Base-by-base conservation (phyloP, 306 rosid genomes). In the Alnus glutinosa region DNA sequence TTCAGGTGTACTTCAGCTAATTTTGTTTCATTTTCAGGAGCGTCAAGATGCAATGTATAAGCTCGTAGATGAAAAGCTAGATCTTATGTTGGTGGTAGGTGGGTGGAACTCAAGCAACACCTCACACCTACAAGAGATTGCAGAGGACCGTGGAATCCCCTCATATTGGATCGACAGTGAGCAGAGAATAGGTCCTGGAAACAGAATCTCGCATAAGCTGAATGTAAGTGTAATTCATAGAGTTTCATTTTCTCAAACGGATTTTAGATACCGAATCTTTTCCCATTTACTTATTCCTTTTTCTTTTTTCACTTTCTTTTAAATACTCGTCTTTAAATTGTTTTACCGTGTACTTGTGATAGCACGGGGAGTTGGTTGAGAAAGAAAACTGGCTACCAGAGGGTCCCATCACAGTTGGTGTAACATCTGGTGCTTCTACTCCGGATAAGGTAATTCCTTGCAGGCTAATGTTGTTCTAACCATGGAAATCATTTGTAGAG, bases 41-140 rank as follows among this genome's bases (percentile, higher is more conserved):
- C 88, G 99, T 55, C 99, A 95, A 90, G 98, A 95, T 86, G 99
- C 99, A n/a, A 95, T 95, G 94, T 93, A 87, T 87, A 91, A 95
- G 95, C 88, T 95, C 42, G 99, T 95, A 68, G 97, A 91, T 83
- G 70, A 89, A 74, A 84, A 90, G 55, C 3, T 95, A 79, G 99
- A 95, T 87, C 96, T 93, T 32, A 86, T 93, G 69, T 82, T 95
- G 74, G 99, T 95, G 42, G 64, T 95, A 82, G 99, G 99, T 59
- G 99, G 99, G 68, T 93, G 99, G 99, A 93, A 93, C 89, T 95
- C 99, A 0, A 95, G 99, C 84, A 95, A 91, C 75, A 95, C 98
- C 64, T 93, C 99, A 5, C 99, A 95, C 74, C 93, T 95, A 58
- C 99, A 93, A 91, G 99, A 95, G 88, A 95, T 95, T 81, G 96